Percentiles rank a stretch among this genome's conserved stretches.
Evolutionary conservation across 495 filamentous ascomycete genomes (phyloP).

Genomic region (Trichoderma parareesei): DNA sequence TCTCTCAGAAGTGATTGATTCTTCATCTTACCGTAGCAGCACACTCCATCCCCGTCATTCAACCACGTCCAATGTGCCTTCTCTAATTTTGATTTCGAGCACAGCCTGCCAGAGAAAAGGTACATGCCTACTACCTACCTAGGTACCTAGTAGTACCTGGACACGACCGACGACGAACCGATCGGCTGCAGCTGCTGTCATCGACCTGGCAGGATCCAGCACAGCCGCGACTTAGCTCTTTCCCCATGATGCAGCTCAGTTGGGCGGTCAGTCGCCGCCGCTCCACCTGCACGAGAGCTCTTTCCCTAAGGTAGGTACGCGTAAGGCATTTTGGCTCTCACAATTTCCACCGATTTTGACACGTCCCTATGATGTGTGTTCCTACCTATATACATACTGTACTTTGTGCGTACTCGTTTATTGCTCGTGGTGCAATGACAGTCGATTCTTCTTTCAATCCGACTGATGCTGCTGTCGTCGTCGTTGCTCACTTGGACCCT

Average conservation of each 20-base stretch:
- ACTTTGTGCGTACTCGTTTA: conserved; percentile 5
- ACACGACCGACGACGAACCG: too few species aligned
- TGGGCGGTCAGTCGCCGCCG: conserved; percentile 2
- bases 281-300: background rate
- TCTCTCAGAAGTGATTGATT: too few species aligned
- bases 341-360: background rate
- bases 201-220: background rate
- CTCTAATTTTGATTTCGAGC: too few species aligned
- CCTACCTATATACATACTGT: background rate
- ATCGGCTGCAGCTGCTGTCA: background rate
- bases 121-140: too few species aligned
- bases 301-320: too few species aligned
- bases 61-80: too few species aligned
- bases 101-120: too few species aligned
- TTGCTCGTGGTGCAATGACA: background rate
- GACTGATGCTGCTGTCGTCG: background rate
- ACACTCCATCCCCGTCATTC: too few species aligned
- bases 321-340: background rate
- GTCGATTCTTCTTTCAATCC: background rate
- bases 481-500: background rate
- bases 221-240: background rate
- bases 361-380: background rate
- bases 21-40: too few species aligned
- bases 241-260: background rate
- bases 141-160: too few species aligned